Evolutionary conservation across 139 green algal species (phyloP).

Genomic region (Tetradesmus obliquus): DNA sequence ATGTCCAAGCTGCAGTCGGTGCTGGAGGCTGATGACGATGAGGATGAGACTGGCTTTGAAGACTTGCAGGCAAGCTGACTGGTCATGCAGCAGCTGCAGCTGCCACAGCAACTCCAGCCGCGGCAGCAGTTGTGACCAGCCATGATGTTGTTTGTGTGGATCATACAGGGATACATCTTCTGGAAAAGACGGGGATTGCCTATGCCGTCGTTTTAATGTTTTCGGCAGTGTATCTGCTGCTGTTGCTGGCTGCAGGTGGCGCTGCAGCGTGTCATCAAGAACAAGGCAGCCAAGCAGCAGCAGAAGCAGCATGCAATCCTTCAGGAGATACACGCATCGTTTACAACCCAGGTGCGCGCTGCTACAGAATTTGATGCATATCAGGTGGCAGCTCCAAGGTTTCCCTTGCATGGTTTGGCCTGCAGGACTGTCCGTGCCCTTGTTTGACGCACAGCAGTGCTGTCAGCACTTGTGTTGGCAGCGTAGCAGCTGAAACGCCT

Average conservation of each 20-base stretch:
- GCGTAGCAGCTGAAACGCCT: not conserved
- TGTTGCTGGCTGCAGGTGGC: not conserved
- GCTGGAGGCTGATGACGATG: slow-evolving; percentile 28
- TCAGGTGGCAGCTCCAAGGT: not conserved
- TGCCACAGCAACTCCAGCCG: not conserved
- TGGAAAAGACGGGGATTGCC: too few species aligned
- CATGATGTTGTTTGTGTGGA: too few species aligned
- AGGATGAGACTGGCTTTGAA: slow-evolving; percentile 35
- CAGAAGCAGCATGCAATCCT: slow-evolving; percentile 43
- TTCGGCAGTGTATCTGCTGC: not conserved
- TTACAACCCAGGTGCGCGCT: not conserved
- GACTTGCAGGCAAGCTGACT: slow-evolving; percentile 28
- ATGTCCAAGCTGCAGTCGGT: slow-evolving; percentile 18
- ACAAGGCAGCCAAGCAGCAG: slow-evolving; percentile 22
- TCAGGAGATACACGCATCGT: slow-evolving; percentile 15
- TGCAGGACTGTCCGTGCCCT: too few species aligned
- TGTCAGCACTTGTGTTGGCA: not conserved
- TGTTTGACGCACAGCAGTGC: not conserved
- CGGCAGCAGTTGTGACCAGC: not conserved
- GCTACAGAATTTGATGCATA: not conserved
- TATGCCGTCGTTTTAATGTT: too few species aligned
- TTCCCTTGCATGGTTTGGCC: not conserved
- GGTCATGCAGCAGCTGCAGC: not conserved
- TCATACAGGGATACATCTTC: too few species aligned
- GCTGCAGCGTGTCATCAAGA: slow-evolving; percentile 38